Percentiles rank a stretch among this genome's conserved stretches.
Evolutionary conservation across 2,329 filamentous ascomycete species (phyloP).

Genomic region (Lecanicillium sp.): DNA sequence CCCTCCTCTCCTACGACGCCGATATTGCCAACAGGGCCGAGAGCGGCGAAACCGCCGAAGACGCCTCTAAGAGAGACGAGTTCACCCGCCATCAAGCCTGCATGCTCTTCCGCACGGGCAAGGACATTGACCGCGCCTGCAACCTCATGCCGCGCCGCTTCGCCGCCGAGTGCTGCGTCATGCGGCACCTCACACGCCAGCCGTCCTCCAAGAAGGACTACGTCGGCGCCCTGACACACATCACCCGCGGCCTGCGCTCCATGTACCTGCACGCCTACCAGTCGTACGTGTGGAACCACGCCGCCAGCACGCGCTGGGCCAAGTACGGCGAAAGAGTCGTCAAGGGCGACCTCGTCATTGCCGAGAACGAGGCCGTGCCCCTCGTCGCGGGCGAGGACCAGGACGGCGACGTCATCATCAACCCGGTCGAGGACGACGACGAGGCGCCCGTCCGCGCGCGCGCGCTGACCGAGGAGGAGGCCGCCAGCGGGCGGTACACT

Average conservation of each 20-base stretch:
- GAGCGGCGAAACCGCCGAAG: conserved; percentile 24
- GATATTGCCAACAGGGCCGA: conserved; percentile 44
- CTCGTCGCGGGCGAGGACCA: conserved; percentile 52
- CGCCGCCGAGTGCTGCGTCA: conserved; percentile 69
- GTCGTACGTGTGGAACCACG: conserved; percentile 87
- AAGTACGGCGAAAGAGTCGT: conserved; percentile 66
- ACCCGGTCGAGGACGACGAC: conserved; percentile 32
- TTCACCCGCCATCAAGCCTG: conserved; percentile 71
- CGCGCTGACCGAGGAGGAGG: conserved; percentile 69
- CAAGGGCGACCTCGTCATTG: conserved; percentile 75
- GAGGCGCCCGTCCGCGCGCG: conserved; percentile 52
- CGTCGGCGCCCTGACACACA: conserved; percentile 70
- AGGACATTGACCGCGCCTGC: conserved; percentile 52
- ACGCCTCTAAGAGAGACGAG: conserved; percentile 65
- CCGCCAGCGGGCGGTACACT: conserved; percentile 63
- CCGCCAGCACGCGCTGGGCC: conserved; percentile 72
- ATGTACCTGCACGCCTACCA: conserved; percentile 99
- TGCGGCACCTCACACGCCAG: conserved; percentile 61
- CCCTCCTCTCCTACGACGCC: conserved; percentile 66
- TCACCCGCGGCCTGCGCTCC: conserved; percentile 73
- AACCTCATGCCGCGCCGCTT: conserved; percentile 71
- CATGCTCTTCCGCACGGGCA: conserved; percentile 59
- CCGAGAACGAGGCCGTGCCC: conserved; percentile 24
- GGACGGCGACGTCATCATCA: conserved; percentile 40
- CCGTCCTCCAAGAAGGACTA: conserved; percentile 55